Base-by-base conservation (phyloP, 2,329 filamentous ascomycete species). In the Tolypocladium ophioglossoides region DNA sequence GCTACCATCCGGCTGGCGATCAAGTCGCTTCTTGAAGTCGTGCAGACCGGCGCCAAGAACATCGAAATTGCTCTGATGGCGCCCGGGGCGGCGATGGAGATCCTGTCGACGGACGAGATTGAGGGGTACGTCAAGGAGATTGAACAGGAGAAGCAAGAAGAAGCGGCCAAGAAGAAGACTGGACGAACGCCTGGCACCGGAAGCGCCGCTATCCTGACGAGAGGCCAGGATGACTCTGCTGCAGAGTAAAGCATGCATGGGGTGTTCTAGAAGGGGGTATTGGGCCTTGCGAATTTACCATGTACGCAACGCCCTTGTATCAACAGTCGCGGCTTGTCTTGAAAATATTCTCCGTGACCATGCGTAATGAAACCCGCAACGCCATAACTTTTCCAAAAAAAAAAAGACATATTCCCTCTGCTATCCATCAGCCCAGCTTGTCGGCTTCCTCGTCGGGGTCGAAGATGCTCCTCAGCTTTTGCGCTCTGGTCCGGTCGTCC, bases 11-110 rank as follows among this genome's bases (percentile, higher is more conserved):
- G 95, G 69, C 79, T 99, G 64, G 94, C 94, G 9, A 95, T 99
- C 78, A 99, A 99, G 79, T 99, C 94, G 40, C 82, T 99, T 60
- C 78, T 99, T 57, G 94, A 99, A 73, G 94, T 99, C 53, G 94
- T 99, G 58, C 94, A 99, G 75, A 99, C 94, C 3, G 94, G 94
- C 59, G 94, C 94, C 52, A 99, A 99, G 84, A 99, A 99, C 74
- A 99, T 99, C 66, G 94, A 99, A 77, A 97, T 99, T 67, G 94
- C 95, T 55, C 86, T 99, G 68, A 96, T 97, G 91, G 89, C 90
- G 9, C 91, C 94, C 8, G 91, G 90, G 52, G 91, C 96, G 78
- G 72, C 80, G 18, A 83, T 99, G 59, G 91, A 97, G 78, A 91
- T 96, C 84, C 81, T 99, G 63, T 89, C 91, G 2, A 87, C 92